Conservation (phyloP, 805 yeast genomes). For the Zygosaccharomyces rouxii region DNA sequence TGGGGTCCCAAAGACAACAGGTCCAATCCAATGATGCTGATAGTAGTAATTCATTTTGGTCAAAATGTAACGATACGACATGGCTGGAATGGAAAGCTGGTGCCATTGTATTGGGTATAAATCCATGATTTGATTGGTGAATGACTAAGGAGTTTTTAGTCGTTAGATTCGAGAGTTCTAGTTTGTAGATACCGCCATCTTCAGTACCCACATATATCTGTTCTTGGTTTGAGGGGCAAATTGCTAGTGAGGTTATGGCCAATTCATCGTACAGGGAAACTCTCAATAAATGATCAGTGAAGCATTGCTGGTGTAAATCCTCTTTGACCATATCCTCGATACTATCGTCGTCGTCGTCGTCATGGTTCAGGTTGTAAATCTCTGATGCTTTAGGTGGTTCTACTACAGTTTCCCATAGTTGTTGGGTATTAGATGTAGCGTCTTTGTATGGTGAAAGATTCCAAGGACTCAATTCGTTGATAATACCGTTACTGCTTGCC, state of each 20-base stretch:
- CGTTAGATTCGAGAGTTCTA: slow-evolving; percentile 10
- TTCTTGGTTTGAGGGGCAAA: slow-evolving; percentile 22
- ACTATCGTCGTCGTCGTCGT: slow-evolving; percentile 4
- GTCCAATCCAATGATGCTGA: slow-evolving; percentile 29
- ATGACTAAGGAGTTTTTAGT: slow-evolving; percentile 7
- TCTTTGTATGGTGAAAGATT: slow-evolving; percentile 19
- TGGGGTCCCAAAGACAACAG: slow-evolving; percentile 26
- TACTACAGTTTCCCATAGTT: slow-evolving; percentile 10
- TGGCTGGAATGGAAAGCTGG: slow-evolving; percentile 23
- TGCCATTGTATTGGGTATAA: slow-evolving; percentile 17
- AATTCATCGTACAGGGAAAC: slow-evolving; percentile 18
- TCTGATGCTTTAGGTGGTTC: slow-evolving; percentile 18
- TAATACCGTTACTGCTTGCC: slow-evolving; percentile 20
- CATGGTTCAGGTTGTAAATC: slow-evolving; percentile 6
- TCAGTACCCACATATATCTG: slow-evolving; percentile 24
- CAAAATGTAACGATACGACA: slow-evolving; percentile 17
- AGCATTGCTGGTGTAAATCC: slow-evolving; percentile 2
- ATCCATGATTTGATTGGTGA: slow-evolving; percentile 20
- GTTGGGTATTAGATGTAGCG: slow-evolving; percentile 6
- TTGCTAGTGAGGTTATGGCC: slow-evolving; percentile 17
- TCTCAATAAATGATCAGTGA: slow-evolving; percentile 11
- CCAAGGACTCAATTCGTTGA: slow-evolving; percentile 20
- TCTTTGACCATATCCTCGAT: neutral
- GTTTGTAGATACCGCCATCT: slow-evolving; percentile 30
- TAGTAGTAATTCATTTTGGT: slow-evolving; percentile 16